phyloP scores from a whole-genome alignment of 176 grass and related monocot species.

The Avena insularis region DNA sequence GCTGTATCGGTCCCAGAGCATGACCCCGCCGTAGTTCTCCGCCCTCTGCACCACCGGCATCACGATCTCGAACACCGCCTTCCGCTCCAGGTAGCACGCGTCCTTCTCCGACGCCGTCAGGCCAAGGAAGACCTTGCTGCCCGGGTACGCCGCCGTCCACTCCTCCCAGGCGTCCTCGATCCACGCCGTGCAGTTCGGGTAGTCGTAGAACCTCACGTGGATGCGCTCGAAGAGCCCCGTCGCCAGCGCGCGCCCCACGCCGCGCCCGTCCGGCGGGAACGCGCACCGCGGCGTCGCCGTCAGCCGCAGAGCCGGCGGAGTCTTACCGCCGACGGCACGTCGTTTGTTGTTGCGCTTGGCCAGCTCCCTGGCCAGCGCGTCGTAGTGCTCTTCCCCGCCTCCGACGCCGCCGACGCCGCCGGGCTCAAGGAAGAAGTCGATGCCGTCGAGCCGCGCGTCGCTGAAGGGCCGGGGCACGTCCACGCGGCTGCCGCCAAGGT shows the following conservation, averaged over 20 bases:
- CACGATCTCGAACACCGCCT: background rate
- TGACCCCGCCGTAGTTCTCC: slow-evolving; percentile 31
- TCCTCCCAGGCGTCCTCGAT: slow-evolving; percentile 19
- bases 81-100: background rate
- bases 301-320: background rate
- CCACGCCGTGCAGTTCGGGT: slow-evolving; percentile 29
- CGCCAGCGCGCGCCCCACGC: slow-evolving; percentile 33
- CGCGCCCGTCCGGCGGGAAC: slow-evolving; percentile 38
- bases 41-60: slow-evolving; percentile 37
- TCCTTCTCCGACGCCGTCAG: background rate
- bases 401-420: too few relatives aligned
- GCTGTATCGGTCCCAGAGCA: slow-evolving; percentile 43
- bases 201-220: slow-evolving; percentile 76
- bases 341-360: background rate
- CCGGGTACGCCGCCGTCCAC: slow-evolving; percentile 46
- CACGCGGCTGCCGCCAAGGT: background rate
- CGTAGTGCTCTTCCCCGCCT: slow-evolving; percentile 25
- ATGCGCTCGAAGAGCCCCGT: slow-evolving; percentile 66
- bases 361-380: background rate
- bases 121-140: background rate
- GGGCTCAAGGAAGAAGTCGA: background rate
- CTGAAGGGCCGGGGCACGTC: slow-evolving; percentile 35
- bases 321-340: background rate
- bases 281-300: slow-evolving; percentile 60
- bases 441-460: slow-evolving; percentile 14